phyloP scores from a whole-genome alignment of 1,284 basidiomycete genomes.

The Golubevia pallescens region DNA sequence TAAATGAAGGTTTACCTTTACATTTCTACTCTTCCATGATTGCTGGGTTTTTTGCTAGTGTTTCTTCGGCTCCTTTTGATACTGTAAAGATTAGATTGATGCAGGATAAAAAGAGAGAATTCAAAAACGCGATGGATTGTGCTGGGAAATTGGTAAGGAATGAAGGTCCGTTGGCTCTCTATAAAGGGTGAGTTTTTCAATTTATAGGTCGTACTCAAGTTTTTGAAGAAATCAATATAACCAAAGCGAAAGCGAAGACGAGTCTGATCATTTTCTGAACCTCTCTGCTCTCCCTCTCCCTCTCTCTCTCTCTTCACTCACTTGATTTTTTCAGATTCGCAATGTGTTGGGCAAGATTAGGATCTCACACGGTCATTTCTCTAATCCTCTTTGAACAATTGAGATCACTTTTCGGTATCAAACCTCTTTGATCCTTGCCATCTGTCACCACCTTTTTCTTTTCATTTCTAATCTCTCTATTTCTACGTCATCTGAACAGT shows the following conservation, averaged over 20 bases:
- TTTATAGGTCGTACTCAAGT: not conserved
- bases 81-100: constrained; percentile 42
- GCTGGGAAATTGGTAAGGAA: constrained; percentile 27
- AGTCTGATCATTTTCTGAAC: too few species aligned
- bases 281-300: not conserved
- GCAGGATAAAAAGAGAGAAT: constrained; percentile 29
- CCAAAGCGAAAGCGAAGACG: too few species aligned
- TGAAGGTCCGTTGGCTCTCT: constrained; percentile 41
- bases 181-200: constrained; percentile 21
- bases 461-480: too few species aligned
- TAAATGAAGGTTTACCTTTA: constrained; percentile 29
- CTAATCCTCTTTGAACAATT: constrained; percentile 45
- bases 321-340: constrained; percentile 25
- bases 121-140: constrained; percentile 29
- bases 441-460: too few species aligned
- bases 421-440: constrained; percentile 22
- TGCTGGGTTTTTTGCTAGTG: constrained; percentile 16
- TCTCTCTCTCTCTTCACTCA: not conserved
- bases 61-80: constrained; percentile 36
- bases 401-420: constrained; percentile 36
- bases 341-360: constrained; percentile 48
- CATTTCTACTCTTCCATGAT: constrained; percentile 40
- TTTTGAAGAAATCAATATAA: too few species aligned
- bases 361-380: constrained; percentile 41
- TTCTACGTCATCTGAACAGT: too few species aligned